Conservation (phyloP, 345 rosid species). For the Hibiscus tridactylites region DNA sequence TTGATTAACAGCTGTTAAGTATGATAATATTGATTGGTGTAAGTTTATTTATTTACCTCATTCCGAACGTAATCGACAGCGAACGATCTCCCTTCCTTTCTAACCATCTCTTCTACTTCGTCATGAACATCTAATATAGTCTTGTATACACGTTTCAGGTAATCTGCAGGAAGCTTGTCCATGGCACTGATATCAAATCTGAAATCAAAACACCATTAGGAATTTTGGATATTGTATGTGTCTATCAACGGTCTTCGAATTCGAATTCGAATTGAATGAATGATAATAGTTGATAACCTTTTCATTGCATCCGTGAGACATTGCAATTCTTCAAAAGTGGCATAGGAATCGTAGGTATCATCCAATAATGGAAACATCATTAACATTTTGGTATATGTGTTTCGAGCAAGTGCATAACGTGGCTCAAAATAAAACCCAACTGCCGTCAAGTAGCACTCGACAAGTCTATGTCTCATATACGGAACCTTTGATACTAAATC, state of each 20-base stretch:
- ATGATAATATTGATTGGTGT: not conserved
- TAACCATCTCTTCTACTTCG: slow-evolving; percentile 11
- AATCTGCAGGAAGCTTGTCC: slow-evolving; percentile 10
- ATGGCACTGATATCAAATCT: slow-evolving; percentile 17
- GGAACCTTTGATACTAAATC: not conserved
- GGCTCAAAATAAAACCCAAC: not conserved
- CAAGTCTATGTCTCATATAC: not conserved
- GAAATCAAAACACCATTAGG: too few species aligned
- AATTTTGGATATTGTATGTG: too few species aligned
- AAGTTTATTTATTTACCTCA: not conserved
- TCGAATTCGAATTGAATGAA: too few species aligned
- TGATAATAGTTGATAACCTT: not conserved
- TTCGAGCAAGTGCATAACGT: not conserved
- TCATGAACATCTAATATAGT: slow-evolving; percentile 5
- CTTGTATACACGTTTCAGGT: slow-evolving; percentile 5
- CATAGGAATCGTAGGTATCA: not conserved
- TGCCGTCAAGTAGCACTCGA: not conserved
- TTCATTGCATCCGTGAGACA: not conserved
- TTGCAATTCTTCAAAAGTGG: not conserved
- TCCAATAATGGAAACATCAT: not conserved
- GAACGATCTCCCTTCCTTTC: slow-evolving; percentile 6
- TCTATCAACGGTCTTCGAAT: too few species aligned
- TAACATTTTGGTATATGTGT: not conserved
- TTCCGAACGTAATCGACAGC: not conserved
- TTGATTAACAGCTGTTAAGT: not conserved